phyloP scores from a whole-genome alignment of 352 stramenopile species.

The Phytophthora fragariae region DNA sequence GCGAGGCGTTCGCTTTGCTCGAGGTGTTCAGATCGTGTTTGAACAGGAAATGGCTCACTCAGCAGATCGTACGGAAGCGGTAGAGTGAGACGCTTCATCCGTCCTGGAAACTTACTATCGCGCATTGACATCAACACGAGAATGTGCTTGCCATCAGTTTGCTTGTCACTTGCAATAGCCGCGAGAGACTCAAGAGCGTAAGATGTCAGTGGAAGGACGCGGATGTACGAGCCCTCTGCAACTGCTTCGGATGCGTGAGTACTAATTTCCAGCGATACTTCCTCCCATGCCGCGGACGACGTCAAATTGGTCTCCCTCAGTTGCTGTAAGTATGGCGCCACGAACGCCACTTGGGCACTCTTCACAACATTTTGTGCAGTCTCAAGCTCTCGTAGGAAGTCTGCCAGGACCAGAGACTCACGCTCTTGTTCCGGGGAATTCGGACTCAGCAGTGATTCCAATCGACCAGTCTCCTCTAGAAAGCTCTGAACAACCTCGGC shows the following conservation, averaged over 20 bases:
- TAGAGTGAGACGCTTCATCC: slow-evolving; percentile 73
- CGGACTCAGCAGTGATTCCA: slow-evolving; percentile 58
- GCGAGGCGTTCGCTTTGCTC: slow-evolving; percentile 54
- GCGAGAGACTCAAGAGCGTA: slow-evolving; percentile 50
- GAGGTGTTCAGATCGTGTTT: slow-evolving; percentile 64
- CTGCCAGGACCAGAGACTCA: slow-evolving; percentile 66
- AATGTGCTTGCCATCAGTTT: slow-evolving; percentile 19
- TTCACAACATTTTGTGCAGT: slow-evolving; percentile 62
- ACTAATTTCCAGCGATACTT: slow-evolving; percentile 11
- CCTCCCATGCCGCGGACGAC: slow-evolving; percentile 29
- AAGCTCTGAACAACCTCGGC: slow-evolving; percentile 72
- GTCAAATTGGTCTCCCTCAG: slow-evolving; percentile 54
- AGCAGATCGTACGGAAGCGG: slow-evolving; percentile 65
- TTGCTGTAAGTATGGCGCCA: slow-evolving; percentile 78
- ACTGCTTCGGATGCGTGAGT: neutral
- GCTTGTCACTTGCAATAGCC: slow-evolving; percentile 10
- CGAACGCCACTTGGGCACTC: slow-evolving; percentile 67
- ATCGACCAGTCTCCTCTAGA: slow-evolving; percentile 56
- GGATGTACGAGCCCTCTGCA: slow-evolving; percentile 30
- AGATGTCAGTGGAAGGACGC: slow-evolving; percentile 60
- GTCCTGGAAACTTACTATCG: slow-evolving; percentile 80
- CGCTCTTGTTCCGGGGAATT: slow-evolving; percentile 56
- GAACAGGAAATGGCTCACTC: slow-evolving; percentile 59
- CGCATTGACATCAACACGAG: slow-evolving; percentile 75
- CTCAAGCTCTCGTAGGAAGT: slow-evolving; percentile 74